Evolutionary conservation across 768 basidiomycete genomes (phyloP).

Genomic region (Lactifluus pinguis): DNA sequence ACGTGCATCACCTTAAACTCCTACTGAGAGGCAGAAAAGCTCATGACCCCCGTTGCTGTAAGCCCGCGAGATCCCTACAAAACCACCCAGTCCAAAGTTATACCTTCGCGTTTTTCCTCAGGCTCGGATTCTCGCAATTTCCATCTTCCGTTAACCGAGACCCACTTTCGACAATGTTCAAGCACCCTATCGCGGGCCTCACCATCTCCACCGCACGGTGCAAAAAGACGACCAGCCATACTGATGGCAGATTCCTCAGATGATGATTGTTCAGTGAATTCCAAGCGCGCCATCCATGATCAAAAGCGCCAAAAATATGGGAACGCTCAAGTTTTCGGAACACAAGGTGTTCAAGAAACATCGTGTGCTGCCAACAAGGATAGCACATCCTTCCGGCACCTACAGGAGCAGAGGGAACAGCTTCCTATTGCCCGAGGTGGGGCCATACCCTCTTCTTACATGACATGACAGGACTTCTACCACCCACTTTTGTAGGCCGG

Average conservation of each 20-base stretch:
- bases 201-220: not conserved
- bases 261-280: not conserved
- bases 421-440: constrained; percentile 76
- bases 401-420: constrained; percentile 57
- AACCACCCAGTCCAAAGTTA: not conserved
- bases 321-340: not conserved
- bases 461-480: not conserved
- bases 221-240: constrained; percentile 7
- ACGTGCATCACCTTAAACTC: no score
- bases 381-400: constrained; percentile 14
- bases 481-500: constrained; percentile 34
- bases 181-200: not conserved
- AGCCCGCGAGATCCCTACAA: not conserved
- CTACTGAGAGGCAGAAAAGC: not conserved
- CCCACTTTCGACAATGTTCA: not conserved
- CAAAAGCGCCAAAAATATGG: constrained; percentile 14
- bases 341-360: not conserved
- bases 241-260: constrained; percentile 3
- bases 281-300: not conserved
- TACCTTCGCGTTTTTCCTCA: not conserved
- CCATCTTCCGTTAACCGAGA: not conserved
- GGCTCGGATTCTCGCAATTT: not conserved
- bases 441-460: constrained; percentile 10
- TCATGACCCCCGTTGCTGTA: constrained; percentile 3
- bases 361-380: constrained; percentile 17